These are phyloP conservation scores for Psidium friedrichsthalianum DNA, from an alignment of 345 rosid genomes.

Conservation along the genomic window DNA sequence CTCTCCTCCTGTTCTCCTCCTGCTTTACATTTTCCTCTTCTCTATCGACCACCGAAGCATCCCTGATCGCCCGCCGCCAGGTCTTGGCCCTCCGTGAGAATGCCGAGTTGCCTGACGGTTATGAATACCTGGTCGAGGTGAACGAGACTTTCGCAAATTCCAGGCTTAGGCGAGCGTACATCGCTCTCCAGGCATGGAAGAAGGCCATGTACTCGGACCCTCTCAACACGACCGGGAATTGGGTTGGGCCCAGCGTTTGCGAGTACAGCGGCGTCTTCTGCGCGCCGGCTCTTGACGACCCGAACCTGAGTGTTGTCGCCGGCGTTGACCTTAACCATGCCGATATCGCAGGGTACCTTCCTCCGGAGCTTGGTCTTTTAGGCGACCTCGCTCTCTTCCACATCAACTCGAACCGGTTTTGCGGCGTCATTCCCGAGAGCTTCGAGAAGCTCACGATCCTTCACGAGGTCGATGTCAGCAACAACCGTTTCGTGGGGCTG, in stretches of 20 bases:
- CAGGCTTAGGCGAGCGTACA: slow-evolving; percentile 38
- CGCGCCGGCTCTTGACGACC: slow-evolving; percentile 37
- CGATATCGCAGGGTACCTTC: slow-evolving; percentile 58
- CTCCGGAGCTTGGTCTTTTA: slow-evolving; percentile 43
- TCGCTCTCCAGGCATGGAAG: slow-evolving; percentile 61
- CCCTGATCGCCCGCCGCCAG: slow-evolving; percentile 26
- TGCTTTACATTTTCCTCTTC: slow-evolving; percentile 8
- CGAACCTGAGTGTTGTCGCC: slow-evolving; percentile 30
- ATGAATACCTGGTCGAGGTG: slow-evolving; percentile 12
- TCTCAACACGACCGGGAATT: slow-evolving; percentile 29
- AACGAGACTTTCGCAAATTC: slow-evolving; percentile 30
- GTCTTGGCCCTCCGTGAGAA: slow-evolving; percentile 18
- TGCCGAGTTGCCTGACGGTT: slow-evolving; percentile 9
- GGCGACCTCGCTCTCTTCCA: slow-evolving; percentile 57
- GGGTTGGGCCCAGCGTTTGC: slow-evolving; percentile 59
- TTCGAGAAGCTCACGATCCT: slow-evolving; percentile 31
- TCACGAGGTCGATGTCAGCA: slow-evolving; percentile 56
- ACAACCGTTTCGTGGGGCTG: slow-evolving; percentile 46
- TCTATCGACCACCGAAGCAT: slow-evolving; percentile 15
- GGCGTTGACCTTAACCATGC: slow-evolving; percentile 61
- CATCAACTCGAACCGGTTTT: slow-evolving; percentile 57
- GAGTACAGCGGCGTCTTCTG: slow-evolving; percentile 54
- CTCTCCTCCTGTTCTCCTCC: slow-evolving; percentile 3
- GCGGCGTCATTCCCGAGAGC: slow-evolving; percentile 54
- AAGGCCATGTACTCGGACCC: slow-evolving; percentile 51